These are phyloP conservation scores for Yamadazyma phyllophila DNA, from an alignment of 805 yeast species.

Conservation along the genomic window DNA sequence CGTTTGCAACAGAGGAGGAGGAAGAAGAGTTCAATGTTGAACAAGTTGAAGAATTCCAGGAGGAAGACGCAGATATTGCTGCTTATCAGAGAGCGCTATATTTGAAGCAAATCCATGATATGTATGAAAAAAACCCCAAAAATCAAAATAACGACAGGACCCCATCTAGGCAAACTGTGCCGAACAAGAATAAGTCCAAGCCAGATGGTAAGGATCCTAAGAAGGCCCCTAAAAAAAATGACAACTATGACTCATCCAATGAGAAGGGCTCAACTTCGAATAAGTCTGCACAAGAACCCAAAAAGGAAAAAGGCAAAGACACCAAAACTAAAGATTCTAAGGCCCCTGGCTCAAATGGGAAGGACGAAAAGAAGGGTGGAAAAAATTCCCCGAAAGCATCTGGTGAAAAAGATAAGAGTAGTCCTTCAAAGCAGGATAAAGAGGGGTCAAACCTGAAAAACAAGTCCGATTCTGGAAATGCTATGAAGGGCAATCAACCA, in stretches of 20 bases:
- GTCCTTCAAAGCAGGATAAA: not conserved
- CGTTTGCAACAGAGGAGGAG: slow-evolving; percentile 4
- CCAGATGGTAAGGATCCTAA: not conserved
- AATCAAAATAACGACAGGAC: not conserved
- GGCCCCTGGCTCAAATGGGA: not conserved
- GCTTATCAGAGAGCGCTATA: slow-evolving; percentile 12
- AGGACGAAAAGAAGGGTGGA: not conserved
- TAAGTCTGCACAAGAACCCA: too few species aligned
- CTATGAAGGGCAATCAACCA: too few species aligned
- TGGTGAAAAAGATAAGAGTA: not conserved
- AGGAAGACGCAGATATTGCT: slow-evolving; percentile 11
- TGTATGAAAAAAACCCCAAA: slow-evolving; percentile 3
- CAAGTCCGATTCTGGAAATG: too few species aligned
- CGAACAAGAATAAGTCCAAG: not conserved
- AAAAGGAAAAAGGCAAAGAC: too few species aligned
- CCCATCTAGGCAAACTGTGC: slow-evolving; percentile 4
- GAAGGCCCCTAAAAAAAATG: not conserved
- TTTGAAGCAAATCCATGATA: slow-evolving; percentile 4
- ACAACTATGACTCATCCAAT: not conserved
- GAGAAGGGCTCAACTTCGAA: not conserved
- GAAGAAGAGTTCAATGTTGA: slow-evolving; percentile 12
- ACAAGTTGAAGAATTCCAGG: slow-evolving; percentile 10
- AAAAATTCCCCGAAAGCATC: not conserved
- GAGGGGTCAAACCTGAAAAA: not conserved
- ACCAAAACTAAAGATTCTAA: too few species aligned